Evolutionary conservation across 225 moss, liverwort and hornwort genomes (phyloP).

Genomic region (Ulota crispa): DNA sequence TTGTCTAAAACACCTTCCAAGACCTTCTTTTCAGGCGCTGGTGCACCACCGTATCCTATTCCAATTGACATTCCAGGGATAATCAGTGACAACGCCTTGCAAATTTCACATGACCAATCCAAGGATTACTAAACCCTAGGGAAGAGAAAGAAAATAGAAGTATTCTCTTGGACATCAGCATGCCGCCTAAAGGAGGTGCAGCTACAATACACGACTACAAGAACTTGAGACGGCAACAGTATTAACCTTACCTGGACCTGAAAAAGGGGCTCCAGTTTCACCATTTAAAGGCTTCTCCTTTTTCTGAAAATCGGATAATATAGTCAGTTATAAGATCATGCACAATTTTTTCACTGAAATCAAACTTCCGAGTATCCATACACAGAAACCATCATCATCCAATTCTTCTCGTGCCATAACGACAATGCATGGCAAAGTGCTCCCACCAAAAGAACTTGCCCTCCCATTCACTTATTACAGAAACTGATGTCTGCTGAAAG

Average conservation of each 20-base stretch:
- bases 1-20: constrained; percentile 97
- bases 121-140: background rate
- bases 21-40: constrained; percentile 60
- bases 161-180: constrained; percentile 2
- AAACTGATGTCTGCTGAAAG: background rate
- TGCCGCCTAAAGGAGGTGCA: background rate
- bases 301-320: constrained; percentile 52
- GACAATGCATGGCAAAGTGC: background rate
- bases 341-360: constrained; percentile 11
- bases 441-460: constrained; percentile 13
- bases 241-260: constrained; percentile 39
- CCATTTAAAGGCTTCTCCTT: constrained; percentile 71
- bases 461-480: background rate
- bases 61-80: constrained; percentile 22
- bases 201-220: constrained; percentile 11
- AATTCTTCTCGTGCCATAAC: background rate
- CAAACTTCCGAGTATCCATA: background rate
- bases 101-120: background rate
- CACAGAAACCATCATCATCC: background rate
- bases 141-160: background rate
- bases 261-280: constrained; percentile 36
- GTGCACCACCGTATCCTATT: constrained; percentile 33
- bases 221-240: constrained; percentile 9
- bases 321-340: constrained; percentile 4
- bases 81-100: constrained; percentile 16